A percentile compares a stretch with the other conserved stretches of the same genome.
Conservation (phyloP, 2,329 filamentous ascomycete genomes). For the Arthroderma sp. region DNA sequence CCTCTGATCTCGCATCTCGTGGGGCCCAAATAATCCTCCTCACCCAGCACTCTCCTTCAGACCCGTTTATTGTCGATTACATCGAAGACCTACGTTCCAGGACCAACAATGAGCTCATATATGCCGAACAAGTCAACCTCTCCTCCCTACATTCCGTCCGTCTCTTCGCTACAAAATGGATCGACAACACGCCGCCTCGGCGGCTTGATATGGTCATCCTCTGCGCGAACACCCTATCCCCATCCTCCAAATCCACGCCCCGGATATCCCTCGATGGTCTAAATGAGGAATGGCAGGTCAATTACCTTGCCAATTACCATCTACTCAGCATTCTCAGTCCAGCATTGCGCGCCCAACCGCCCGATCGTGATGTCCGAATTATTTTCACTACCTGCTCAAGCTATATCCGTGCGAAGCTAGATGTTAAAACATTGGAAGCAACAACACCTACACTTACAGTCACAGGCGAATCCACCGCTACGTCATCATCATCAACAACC, state of each 20-base stretch:
- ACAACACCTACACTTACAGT: slow-evolving; percentile 31
- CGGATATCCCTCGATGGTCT: slow-evolving; percentile 61
- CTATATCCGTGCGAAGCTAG: slow-evolving; percentile 65
- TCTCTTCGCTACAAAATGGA: slow-evolving; percentile 91
- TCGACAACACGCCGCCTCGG: slow-evolving; percentile 83
- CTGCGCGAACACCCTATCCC: slow-evolving; percentile 66
- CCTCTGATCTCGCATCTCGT: slow-evolving; percentile 58
- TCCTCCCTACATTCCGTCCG: slow-evolving; percentile 79
- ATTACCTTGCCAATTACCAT: slow-evolving; percentile 93
- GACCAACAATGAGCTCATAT: slow-evolving; percentile 76
- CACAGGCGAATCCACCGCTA: slow-evolving; percentile 29
- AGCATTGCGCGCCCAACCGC: slow-evolving; percentile 76
- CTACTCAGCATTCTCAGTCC: slow-evolving; percentile 82
- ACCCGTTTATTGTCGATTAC: slow-evolving; percentile 84
- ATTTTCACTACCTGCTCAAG: slow-evolving; percentile 76
- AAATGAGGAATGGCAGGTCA: slow-evolving; percentile 85
- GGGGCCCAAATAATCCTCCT: slow-evolving; percentile 87
- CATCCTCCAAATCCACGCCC: slow-evolving; percentile 44
- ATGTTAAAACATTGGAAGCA: slow-evolving; percentile 23
- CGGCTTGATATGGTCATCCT: slow-evolving; percentile 83
- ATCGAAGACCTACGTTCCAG: slow-evolving; percentile 71
- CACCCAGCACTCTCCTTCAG: slow-evolving; percentile 64
- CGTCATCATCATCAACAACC: slow-evolving; percentile 3
- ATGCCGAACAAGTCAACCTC: slow-evolving; percentile 88
- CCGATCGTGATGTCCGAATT: slow-evolving; percentile 84